A percentile compares a stretch with the other conserved stretches of the same genome.
These are phyloP conservation scores for Talaromyces sp. DNA, from an alignment of 2,329 filamentous ascomycete species.

Conservation along the genomic window DNA sequence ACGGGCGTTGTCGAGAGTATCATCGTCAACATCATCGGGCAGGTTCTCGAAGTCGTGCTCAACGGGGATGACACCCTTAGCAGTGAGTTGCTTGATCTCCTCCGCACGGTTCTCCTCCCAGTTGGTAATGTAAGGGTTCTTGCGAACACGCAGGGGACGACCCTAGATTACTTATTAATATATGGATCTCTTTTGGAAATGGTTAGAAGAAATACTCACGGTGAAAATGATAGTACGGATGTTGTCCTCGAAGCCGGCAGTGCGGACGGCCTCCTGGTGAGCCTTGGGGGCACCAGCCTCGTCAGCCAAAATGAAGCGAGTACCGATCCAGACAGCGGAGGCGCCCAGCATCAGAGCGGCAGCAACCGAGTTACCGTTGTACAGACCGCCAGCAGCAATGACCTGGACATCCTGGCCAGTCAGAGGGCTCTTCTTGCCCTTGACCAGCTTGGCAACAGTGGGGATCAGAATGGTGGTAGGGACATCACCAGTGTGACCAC, in stretches of 20 bases:
- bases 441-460: constrained; percentile 78
- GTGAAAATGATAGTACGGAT: constrained; percentile 98
- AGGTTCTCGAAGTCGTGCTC: constrained; percentile 92
- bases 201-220: constrained; percentile 32
- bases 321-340: constrained; percentile 92
- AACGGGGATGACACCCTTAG: constrained; percentile 88
- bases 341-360: constrained; percentile 92
- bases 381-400: constrained; percentile 90
- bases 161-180: constrained; percentile 52
- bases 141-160: constrained; percentile 88
- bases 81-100: constrained; percentile 90
- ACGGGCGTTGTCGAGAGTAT: constrained; percentile 86
- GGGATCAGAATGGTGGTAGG: constrained; percentile 92
- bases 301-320: constrained; percentile 88
- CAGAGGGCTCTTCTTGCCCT: constrained; percentile 80
- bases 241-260: constrained; percentile 92
- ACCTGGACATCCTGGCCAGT: constrained; percentile 88
- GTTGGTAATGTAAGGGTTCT: constrained; percentile 89
- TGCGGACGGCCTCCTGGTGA: constrained; percentile 94
- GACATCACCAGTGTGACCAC: constrained; percentile 93
- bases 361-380: constrained; percentile 87
- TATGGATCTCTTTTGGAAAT: neutral
- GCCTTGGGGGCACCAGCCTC: constrained; percentile 92
- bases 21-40: constrained; percentile 71
- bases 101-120: constrained; percentile 90